A percentile compares a stretch with the other conserved stretches of the same genome.
Evolutionary conservation across 164 flowering plant species (phyloP).

Genomic region (Umbilicus rupestris): DNA sequence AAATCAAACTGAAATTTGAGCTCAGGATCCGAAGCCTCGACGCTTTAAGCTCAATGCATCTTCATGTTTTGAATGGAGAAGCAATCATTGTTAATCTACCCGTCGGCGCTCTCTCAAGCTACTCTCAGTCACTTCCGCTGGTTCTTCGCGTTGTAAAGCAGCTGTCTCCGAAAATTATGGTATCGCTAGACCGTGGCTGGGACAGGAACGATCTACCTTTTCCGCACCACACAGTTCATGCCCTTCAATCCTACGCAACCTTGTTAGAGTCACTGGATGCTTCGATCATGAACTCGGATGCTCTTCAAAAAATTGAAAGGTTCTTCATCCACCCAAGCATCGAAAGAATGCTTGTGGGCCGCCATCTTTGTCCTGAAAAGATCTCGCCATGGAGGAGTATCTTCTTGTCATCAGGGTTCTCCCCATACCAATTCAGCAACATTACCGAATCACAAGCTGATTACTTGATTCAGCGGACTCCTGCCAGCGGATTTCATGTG

Average conservation of each 20-base stretch:
- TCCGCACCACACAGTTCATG: constrained; percentile 27
- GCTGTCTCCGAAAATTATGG: constrained; percentile 44
- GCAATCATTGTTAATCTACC: constrained; percentile 50
- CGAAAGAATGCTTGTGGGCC: constrained; percentile 26
- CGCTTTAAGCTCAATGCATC: constrained; percentile 20
- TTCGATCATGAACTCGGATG: constrained; percentile 25
- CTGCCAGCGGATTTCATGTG: constrained; percentile 41
- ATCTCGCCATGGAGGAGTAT: constrained; percentile 30
- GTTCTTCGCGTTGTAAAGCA: constrained; percentile 42
- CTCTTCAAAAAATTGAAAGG: constrained; percentile 38
- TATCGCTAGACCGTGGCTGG: constrained; percentile 37
- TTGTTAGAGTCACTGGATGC: constrained; percentile 44
- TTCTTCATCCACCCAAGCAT: constrained; percentile 32
- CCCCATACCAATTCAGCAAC: constrained; percentile 37
- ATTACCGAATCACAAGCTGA: constrained; percentile 54
- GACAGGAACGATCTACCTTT: constrained; percentile 40
- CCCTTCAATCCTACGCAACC: constrained; percentile 27
- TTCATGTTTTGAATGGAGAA: constrained; percentile 20
- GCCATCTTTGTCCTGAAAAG: constrained; percentile 21
- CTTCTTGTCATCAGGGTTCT: constrained; percentile 30
- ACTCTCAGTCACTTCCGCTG: constrained; percentile 22
- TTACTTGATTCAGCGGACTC: constrained; percentile 38
- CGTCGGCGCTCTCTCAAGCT: constrained; percentile 17
- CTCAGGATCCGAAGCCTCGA: constrained; percentile 34
- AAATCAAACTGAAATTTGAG: constrained; percentile 33